These are phyloP conservation scores for Pseudoneurospora amorphoporcata DNA, from an alignment of 495 filamentous ascomycete genomes.

Conservation along the genomic window DNA sequence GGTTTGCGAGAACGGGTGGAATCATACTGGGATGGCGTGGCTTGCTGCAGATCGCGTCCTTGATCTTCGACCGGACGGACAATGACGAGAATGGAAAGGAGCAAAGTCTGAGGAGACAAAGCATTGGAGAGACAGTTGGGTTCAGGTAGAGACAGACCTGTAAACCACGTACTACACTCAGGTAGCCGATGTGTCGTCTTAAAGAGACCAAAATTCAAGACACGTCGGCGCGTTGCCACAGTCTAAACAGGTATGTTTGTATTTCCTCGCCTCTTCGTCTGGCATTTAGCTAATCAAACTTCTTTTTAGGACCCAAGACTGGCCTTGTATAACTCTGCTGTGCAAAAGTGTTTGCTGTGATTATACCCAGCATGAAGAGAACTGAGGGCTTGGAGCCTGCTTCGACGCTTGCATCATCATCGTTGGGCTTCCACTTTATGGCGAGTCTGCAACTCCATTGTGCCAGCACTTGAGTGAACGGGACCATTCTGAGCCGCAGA, in stretches of 20 bases:
- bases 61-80: neutral
- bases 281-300: neutral
- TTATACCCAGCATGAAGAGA: neutral
- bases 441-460: neutral
- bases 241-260: neutral
- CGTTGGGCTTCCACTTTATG: neutral
- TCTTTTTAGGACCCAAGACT: neutral
- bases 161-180: neutral
- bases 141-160: neutral
- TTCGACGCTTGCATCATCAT: neutral
- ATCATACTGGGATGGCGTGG: neutral
- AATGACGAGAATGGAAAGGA: neutral
- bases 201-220: neutral
- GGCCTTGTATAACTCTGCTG: neutral
- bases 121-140: neutral
- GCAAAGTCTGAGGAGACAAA: neutral
- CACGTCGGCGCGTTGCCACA: constrained; percentile 13
- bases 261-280: neutral
- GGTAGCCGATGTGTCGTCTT: constrained; percentile 12
- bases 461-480: neutral
- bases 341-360: neutral
- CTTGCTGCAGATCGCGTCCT: neutral
- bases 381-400: neutral
- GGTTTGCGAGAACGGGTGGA: neutral
- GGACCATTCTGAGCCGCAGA: neutral